These are phyloP conservation scores for Colletotrichum cereale DNA, from an alignment of 2,329 filamentous ascomycete genomes.

Conservation along the genomic window DNA sequence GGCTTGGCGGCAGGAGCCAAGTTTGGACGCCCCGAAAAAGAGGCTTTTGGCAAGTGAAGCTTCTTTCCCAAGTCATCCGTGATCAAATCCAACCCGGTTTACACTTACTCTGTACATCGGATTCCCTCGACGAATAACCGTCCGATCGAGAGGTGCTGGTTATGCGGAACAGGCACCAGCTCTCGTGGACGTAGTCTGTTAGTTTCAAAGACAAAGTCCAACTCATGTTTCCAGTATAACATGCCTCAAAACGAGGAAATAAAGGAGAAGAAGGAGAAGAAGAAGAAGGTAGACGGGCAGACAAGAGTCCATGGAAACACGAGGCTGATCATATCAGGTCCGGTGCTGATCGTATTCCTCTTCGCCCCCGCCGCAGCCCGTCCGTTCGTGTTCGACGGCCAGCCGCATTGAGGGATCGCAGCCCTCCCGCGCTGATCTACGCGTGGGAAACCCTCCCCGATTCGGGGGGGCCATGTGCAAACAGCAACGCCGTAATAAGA, in stretches of 20 bases:
- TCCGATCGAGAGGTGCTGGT: neutral
- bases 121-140: neutral
- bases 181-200: neutral
- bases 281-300: neutral
- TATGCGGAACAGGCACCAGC: neutral
- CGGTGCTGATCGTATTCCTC: no score
- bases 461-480: neutral
- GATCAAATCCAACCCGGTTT: neutral
- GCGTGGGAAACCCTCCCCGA: slow-evolving; percentile 17
- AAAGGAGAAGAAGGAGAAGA: neutral
- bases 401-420: slow-evolving; percentile 21
- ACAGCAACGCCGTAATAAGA: neutral
- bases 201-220: neutral
- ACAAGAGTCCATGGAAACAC: neutral
- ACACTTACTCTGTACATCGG: no score
- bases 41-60: neutral
- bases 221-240: neutral
- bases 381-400: neutral
- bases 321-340: neutral
- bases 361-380: neutral
- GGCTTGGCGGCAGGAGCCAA: slow-evolving; percentile 32
- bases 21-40: slow-evolving; percentile 15
- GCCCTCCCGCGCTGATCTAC: slow-evolving; percentile 22
- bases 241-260: neutral
- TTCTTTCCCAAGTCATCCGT: neutral